phyloP scores from a whole-genome alignment of 2,329 filamentous ascomycete species.

The Aspergillus sp. region DNA sequence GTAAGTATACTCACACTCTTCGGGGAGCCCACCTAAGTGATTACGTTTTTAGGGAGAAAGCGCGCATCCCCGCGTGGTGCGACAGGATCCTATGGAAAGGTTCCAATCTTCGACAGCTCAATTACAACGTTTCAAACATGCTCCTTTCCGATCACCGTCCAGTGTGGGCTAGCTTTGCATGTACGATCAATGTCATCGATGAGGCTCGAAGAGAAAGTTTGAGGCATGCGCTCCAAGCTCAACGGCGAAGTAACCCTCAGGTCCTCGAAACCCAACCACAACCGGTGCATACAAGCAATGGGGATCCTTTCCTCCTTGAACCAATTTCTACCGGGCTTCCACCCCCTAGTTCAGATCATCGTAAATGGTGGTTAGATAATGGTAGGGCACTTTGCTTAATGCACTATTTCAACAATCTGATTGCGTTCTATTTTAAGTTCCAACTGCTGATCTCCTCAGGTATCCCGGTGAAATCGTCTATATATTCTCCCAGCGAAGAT shows the following conservation, averaged over 20 bases:
- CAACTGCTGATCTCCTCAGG: conserved; percentile 38
- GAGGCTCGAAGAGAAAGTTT: conserved; percentile 71
- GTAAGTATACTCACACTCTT: conserved; percentile 48
- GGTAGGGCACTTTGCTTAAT: conserved; percentile 39
- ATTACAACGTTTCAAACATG: conserved; percentile 79
- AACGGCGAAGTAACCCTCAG: conserved; percentile 64
- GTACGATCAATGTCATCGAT: conserved; percentile 76
- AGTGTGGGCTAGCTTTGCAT: conserved; percentile 86
- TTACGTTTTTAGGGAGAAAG: conserved; percentile 69
- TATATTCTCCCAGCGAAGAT: conserved; percentile 64
- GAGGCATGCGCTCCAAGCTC: conserved; percentile 71
- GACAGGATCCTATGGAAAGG: conserved; percentile 90
- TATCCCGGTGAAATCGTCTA: conserved; percentile 70
- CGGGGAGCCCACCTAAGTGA: conserved; percentile 19
- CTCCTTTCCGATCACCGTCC: conserved; percentile 95
- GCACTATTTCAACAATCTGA: neutral
- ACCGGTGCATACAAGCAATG: conserved; percentile 52
- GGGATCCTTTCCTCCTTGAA: conserved; percentile 78
- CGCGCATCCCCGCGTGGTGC: conserved; percentile 94
- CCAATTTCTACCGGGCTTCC: conserved; percentile 75
- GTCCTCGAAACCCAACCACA: conserved; percentile 27
- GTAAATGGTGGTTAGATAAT: conserved; percentile 66
- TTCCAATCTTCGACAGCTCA: conserved; percentile 73
- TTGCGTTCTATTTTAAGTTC: conserved; percentile 12
- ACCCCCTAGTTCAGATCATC: conserved; percentile 60